Evolutionary conservation across 352 stramenopile genomes (phyloP), one percentile per base, ranked within the genome.

Genomic region (Peronospora belbahrii): DNA sequence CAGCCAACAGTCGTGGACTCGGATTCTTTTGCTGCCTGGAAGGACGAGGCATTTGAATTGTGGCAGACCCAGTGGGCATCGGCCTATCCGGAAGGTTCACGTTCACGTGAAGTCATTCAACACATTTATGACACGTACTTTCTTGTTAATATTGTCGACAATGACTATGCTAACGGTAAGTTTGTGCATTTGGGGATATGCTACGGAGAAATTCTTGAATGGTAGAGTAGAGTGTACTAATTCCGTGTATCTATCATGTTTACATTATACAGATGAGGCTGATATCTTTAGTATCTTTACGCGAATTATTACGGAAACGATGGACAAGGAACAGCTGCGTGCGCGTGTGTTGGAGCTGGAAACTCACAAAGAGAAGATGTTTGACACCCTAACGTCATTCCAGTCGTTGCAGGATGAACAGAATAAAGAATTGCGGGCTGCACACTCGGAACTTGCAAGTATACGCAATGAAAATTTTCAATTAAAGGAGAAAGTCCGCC

Each of bases 121-220:
- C 60, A 85, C 27, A 96, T 98, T 22, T 85, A 88, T 65, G 91
- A 98, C 73, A 88, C 86, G 31, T 98, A 98, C 69, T 98, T 94
- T 60, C 78, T 99, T 42, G 94, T 98, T 43, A 97, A 97, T 51
- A 95, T 99, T 41, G 95, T 99, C 51, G 95, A 99, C 78, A 98
- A 99, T 65, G 91, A 98, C 67, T 99, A 96, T 58, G 79, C 75
- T 6, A 88, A 83, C 43, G 74, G 69, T 84, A 32, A 25, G 60
- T 55, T 15, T 55, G 6, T 19, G 6, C n/a, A 10, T 42, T 40
- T n/a, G n/a, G 4, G 14, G 8, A 28, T 10, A 18, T 15, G 20
- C 3, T 18, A 18, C 35, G 28, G 20, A 20, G 14, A 7, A 2
- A 17, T 17, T 17, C 24, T 28, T 2, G 6, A 2, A 28, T 28